A percentile compares a stretch with the other conserved stretches of the same genome.
phyloP scores from a whole-genome alignment of 1,139 yeast species.

The Debaryomyces psychrophilus region DNA sequence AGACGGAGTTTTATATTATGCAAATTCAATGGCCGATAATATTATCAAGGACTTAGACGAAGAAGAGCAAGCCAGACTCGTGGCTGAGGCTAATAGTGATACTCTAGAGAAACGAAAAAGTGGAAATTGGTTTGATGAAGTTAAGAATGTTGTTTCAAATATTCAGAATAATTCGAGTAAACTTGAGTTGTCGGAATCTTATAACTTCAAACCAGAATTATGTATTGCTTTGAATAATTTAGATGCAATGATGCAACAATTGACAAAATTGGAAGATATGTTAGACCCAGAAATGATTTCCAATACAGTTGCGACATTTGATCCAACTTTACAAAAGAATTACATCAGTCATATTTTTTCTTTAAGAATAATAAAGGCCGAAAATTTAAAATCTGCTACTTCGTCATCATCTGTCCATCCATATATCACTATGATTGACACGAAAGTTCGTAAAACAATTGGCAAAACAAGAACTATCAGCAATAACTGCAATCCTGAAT shows the following conservation, averaged over 20 bases:
- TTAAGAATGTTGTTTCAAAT: slow-evolving; percentile 51
- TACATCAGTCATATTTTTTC: slow-evolving; percentile 63
- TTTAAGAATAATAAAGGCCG: slow-evolving; percentile 68
- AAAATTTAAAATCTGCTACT: slow-evolving; percentile 55
- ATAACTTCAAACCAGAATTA: slow-evolving; percentile 61
- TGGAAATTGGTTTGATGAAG: slow-evolving; percentile 47
- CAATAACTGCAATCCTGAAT: slow-evolving; percentile 70
- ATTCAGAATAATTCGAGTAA: slow-evolving; percentile 34
- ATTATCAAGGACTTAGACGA: slow-evolving; percentile 55
- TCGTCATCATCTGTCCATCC: slow-evolving; percentile 56
- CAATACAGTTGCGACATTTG: slow-evolving; percentile 38
- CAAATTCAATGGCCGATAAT: slow-evolving; percentile 46
- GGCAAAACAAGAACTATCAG: slow-evolving; percentile 73
- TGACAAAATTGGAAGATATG: slow-evolving; percentile 61
- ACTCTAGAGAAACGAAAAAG: slow-evolving; percentile 27
- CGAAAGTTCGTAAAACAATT: slow-evolving; percentile 55
- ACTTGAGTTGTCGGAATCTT: slow-evolving; percentile 54
- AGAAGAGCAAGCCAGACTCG: slow-evolving; percentile 32
- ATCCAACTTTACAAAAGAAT: slow-evolving; percentile 34
- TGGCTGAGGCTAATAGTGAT: slow-evolving; percentile 31
- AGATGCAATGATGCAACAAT: slow-evolving; percentile 59
- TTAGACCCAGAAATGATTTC: slow-evolving; percentile 67
- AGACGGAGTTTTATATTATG: slow-evolving; percentile 59
- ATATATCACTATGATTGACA: slow-evolving; percentile 69
- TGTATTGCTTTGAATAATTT: slow-evolving; percentile 79